Evolutionary conservation across 2,329 filamentous ascomycete species (phyloP).

Genomic region (Aspergillus clavatus): DNA sequence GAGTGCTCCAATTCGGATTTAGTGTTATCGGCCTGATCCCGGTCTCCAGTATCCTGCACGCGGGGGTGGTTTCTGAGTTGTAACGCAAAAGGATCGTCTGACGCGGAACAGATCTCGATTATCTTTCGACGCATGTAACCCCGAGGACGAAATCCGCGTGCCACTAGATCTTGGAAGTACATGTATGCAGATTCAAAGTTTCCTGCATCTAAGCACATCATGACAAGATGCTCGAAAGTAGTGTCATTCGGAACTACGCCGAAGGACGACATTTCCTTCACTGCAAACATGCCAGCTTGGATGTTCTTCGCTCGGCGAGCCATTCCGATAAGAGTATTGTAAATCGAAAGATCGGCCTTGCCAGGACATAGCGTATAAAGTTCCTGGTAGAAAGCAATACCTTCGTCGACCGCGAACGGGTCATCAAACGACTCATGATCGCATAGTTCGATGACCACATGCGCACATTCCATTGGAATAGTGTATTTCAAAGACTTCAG

Average conservation of each 20-base stretch:
- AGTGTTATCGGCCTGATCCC: background rate
- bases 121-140: constrained; percentile 24
- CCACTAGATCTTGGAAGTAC: constrained; percentile 36
- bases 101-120: constrained; percentile 23
- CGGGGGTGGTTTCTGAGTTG: constrained; percentile 28
- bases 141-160: constrained; percentile 25
- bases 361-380: constrained; percentile 49
- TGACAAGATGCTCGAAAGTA: constrained; percentile 60
- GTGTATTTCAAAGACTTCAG: constrained; percentile 48
- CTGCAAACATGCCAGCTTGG: constrained; percentile 56
- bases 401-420: constrained; percentile 41
- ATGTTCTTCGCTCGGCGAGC: constrained; percentile 45
- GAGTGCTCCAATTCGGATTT: background rate
- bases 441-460: constrained; percentile 49
- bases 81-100: constrained; percentile 28
- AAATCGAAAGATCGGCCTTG: constrained; percentile 47
- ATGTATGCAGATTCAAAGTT: constrained; percentile 35
- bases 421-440: constrained; percentile 36
- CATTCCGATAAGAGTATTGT: constrained; percentile 55
- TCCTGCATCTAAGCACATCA: constrained; percentile 48
- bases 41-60: constrained; percentile 14
- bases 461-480: constrained; percentile 48
- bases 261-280: constrained; percentile 57
- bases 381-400: constrained; percentile 58
- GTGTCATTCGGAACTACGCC: constrained; percentile 50